These are phyloP conservation scores for Phialophora verrucosa DNA, from an alignment of 2,329 filamentous ascomycete species.

Conservation along the genomic window DNA sequence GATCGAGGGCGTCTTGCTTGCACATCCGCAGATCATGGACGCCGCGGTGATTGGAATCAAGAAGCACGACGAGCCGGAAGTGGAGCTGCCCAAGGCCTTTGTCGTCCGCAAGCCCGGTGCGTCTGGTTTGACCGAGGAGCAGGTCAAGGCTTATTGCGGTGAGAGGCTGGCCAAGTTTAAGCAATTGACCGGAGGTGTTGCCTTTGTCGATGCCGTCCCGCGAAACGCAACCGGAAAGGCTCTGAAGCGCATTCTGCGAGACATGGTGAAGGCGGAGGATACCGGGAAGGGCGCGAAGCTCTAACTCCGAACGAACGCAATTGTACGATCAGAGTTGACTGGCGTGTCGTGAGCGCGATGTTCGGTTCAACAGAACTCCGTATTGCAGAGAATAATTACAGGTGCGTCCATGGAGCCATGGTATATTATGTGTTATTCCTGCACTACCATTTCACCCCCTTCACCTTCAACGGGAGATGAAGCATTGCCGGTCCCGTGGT, in stretches of 20 bases:
- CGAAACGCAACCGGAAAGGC: conserved; percentile 59
- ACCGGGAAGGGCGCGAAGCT: background rate
- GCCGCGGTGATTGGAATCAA: conserved; percentile 56
- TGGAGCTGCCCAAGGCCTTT: conserved; percentile 48
- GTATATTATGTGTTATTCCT: background rate
- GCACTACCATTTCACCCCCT: conserved; percentile 12
- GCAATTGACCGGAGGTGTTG: conserved; percentile 59
- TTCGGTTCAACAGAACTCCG: background rate
- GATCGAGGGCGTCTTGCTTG: conserved; percentile 53
- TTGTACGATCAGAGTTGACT: background rate
- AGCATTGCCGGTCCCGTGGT: conserved; percentile 41
- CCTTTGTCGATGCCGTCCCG: conserved; percentile 57
- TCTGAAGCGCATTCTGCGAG: conserved; percentile 36
- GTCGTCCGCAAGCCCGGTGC: conserved; percentile 51
- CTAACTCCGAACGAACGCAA: background rate
- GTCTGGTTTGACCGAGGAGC: conserved; percentile 47
- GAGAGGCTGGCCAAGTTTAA: conserved; percentile 64
- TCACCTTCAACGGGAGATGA: conserved; percentile 43
- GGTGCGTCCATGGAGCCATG: background rate
- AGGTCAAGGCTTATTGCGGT: conserved; percentile 51
- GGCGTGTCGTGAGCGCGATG: background rate
- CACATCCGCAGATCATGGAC: conserved; percentile 53
- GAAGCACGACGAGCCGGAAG: conserved; percentile 40
- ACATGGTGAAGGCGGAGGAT: conserved; percentile 23
- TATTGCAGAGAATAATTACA: background rate